Evolutionary conservation across 1,284 basidiomycete species (phyloP).

Genomic region (Tetrapyrgos nigripes): DNA sequence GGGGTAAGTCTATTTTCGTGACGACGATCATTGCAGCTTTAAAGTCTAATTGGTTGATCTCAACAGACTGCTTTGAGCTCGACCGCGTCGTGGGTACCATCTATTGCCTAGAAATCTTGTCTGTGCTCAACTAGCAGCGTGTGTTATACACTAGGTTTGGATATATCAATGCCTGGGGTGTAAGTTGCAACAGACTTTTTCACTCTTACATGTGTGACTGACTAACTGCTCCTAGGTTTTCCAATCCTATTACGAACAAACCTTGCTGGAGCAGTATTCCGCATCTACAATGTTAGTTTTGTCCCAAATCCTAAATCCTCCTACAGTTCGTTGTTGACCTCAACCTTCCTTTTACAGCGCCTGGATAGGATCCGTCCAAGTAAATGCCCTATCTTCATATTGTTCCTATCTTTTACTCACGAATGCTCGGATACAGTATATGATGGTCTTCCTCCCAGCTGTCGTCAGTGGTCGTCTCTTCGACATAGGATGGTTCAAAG

Average conservation of each 20-base stretch:
- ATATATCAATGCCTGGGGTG: slow-evolving; percentile 20
- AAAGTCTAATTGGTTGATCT: too few species aligned
- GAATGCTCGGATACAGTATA: slow-evolving; percentile 37
- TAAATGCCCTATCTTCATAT: slow-evolving; percentile 11
- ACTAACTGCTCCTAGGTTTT: slow-evolving; percentile 39
- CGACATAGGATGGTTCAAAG: slow-evolving; percentile 56
- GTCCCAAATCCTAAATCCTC: background rate
- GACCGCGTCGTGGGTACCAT: slow-evolving; percentile 13
- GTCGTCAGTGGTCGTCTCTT: slow-evolving; percentile 14
- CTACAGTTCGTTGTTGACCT: background rate
- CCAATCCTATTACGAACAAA: slow-evolving; percentile 51
- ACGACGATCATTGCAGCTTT: too few species aligned
- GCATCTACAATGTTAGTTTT: slow-evolving; percentile 50
- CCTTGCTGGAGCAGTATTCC: slow-evolving; percentile 37
- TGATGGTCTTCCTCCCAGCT: slow-evolving; percentile 50
- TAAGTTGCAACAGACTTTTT: slow-evolving; percentile 3
- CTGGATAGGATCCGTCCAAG: slow-evolving; percentile 66
- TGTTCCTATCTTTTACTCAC: background rate
- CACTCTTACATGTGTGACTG: background rate
- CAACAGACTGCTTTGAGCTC: slow-evolving; percentile 10
- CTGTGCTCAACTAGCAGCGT: background rate
- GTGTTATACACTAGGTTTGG: slow-evolving; percentile 14
- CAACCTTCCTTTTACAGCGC: slow-evolving; percentile 35
- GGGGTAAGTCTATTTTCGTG: slow-evolving; percentile 10
- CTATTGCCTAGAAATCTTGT: background rate